phyloP scores from a whole-genome alignment of 495 filamentous ascomycete genomes.

The Bombardia bombarda region DNA sequence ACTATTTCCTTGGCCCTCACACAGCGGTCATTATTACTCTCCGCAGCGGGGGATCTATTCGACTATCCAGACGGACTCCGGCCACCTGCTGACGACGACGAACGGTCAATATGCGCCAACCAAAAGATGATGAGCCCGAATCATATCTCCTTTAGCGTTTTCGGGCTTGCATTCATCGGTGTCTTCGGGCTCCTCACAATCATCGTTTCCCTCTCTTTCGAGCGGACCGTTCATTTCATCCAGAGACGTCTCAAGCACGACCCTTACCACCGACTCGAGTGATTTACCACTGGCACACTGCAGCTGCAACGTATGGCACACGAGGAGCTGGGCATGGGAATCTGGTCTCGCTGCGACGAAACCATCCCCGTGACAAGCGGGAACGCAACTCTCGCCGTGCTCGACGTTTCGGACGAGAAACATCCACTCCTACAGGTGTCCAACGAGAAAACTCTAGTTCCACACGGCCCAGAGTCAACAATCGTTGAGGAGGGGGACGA shows the following conservation, averaged over 20 bases:
- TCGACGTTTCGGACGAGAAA: neutral
- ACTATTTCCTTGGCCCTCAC: neutral
- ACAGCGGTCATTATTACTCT: neutral
- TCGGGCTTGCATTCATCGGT: constrained; percentile 9
- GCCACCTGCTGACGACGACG: neutral
- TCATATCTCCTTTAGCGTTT: constrained; percentile 10
- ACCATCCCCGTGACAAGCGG: neutral
- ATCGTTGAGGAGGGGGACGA: too few relatives aligned
- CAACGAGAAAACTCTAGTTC: neutral
- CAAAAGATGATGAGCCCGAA: constrained; percentile 11
- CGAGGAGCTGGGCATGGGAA: constrained; percentile 4
- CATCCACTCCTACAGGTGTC: neutral
- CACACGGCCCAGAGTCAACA: neutral
- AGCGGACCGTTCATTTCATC: neutral
- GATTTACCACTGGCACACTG: constrained; percentile 8
- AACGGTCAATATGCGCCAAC: neutral
- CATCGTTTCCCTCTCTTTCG: constrained; percentile 7
- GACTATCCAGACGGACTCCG: neutral
- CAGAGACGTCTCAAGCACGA: neutral
- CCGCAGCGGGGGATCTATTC: neutral
- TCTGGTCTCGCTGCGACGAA: constrained; percentile 1
- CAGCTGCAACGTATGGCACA: constrained; percentile 14
- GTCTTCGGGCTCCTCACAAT: constrained; percentile 8
- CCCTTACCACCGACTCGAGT: constrained; percentile 8
- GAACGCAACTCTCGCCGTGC: neutral